These are phyloP conservation scores for Leptomonas pyrrhocoris DNA, from an alignment of 208 protist species.

Conservation along the genomic window DNA sequence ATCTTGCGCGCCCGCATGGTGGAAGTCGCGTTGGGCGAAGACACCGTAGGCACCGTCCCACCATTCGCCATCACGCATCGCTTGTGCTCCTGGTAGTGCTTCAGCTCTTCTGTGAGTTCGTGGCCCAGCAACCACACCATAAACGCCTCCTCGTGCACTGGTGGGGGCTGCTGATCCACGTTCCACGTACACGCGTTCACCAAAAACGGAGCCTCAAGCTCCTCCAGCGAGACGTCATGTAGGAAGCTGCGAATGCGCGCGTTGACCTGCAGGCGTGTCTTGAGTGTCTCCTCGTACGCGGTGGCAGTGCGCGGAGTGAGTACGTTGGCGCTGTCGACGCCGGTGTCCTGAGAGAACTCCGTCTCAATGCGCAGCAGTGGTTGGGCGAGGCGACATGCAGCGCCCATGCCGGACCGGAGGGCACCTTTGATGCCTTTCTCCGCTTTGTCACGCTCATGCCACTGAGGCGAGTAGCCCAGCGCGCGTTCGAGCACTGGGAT, in stretches of 20 bases:
- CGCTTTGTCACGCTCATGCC: conserved; percentile 26
- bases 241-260: conserved; percentile 46
- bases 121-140: conserved; percentile 60
- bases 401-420: conserved; percentile 32
- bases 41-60: background rate
- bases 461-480: conserved; percentile 29
- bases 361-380: conserved; percentile 57
- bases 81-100: conserved; percentile 34
- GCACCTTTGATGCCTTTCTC: conserved; percentile 29
- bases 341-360: conserved; percentile 36
- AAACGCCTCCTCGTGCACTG: conserved; percentile 34
- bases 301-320: conserved; percentile 33
- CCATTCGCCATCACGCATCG: conserved; percentile 22
- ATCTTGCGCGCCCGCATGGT: conserved; percentile 23
- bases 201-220: conserved; percentile 38
- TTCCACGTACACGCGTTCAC: conserved; percentile 85
- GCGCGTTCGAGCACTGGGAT: conserved; percentile 17
- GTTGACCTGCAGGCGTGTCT: conserved; percentile 31
- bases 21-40: conserved; percentile 6
- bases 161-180: conserved; percentile 66
- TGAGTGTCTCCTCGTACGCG: conserved; percentile 28
- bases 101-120: conserved; percentile 37
- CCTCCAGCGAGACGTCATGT: conserved; percentile 11
- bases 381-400: conserved; percentile 30
- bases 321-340: conserved; percentile 6